Evolutionary conservation across 352 stramenopile genomes (phyloP), one percentile per base, ranked within the genome.

Genomic region (Phytophthora aleatoria): DNA sequence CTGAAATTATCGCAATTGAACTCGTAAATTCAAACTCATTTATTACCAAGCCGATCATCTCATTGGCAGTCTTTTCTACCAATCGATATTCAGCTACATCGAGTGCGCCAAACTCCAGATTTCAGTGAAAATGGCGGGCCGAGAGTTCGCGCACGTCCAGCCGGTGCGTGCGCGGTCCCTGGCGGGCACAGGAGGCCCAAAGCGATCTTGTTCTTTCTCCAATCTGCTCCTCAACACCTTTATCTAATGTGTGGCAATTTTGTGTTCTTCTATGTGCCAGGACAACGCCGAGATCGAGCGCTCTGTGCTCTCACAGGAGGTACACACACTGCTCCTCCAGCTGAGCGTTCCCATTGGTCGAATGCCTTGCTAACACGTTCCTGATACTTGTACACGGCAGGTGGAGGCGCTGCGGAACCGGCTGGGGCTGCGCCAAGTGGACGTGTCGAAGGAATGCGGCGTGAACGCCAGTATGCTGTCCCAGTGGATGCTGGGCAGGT

Each of bases 271-370:
- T 8, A 15, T 55, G 27, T 24, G 30, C 20, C 58, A 94, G 85
- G 85, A 94, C 73, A 94, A 94, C 83, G 83, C 85, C 9, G 85
- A 94, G 60, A 87, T 94, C 45, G 85, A 94, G 76, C 83, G 85
- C 15, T 87, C 85, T 5, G 76, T 94, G 59, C 74, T 94, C 41
- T 85, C 85, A 13, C 85, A 94, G 57, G 85, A 89, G 77, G 82
- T 91, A 49, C 35, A 24, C 3, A 3, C 36, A 26, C 3, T 45
- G 2, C 24, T 38, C 24, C 7, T 27, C 20, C 38, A 5, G 10
- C 12, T n/a, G 15, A 16, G 2, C 53, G 12, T 5, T 53, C 41
- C 4, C 0, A 54, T 48, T 41, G 44, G 26, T 24, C 8, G 15
- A 57, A 11, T 36, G 36, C 36, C 3, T 31, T 48, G 28, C 38